Conservation (phyloP, 2,329 filamentous ascomycete genomes). For the Colletotrichum orchidophilum region DNA sequence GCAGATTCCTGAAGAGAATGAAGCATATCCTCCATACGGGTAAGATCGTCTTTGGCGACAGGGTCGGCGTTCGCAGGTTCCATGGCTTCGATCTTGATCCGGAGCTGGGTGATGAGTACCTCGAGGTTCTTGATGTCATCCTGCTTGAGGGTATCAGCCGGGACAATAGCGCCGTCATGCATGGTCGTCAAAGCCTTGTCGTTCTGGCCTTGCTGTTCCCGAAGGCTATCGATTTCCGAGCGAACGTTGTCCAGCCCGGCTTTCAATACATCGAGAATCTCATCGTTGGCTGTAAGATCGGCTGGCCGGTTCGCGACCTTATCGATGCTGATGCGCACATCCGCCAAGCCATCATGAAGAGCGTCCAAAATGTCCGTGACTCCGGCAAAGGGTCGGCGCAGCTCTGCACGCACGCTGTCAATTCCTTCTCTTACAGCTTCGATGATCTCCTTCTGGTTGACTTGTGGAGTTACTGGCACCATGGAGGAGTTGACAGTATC, state of each 20-base stretch:
- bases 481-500: conserved; percentile 78
- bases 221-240: conserved; percentile 80
- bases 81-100: conserved; percentile 84
- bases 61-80: conserved; percentile 54
- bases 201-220: conserved; percentile 59
- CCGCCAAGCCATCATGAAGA: conserved; percentile 86
- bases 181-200: conserved; percentile 62
- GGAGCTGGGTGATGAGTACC: conserved; percentile 81
- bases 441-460: conserved; percentile 72
- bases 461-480: conserved; percentile 65
- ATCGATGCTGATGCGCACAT: conserved; percentile 81
- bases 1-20: conserved; percentile 48
- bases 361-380: conserved; percentile 91
- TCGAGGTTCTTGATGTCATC: conserved; percentile 89
- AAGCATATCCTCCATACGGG: conserved; percentile 53
- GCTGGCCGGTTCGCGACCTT: conserved; percentile 79
- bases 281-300: conserved; percentile 86
- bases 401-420: conserved; percentile 77
- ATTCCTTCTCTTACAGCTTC: conserved; percentile 77
- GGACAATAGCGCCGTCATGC: conserved; percentile 60
- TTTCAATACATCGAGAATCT: conserved; percentile 88
- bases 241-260: conserved; percentile 80
- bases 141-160: conserved; percentile 65
- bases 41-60: conserved; percentile 49
- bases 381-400: conserved; percentile 73